A percentile compares a stretch with the other conserved stretches of the same genome.
Conservation (phyloP, 2,329 filamentous ascomycete genomes). For the Arthroderma uncinatum region DNA sequence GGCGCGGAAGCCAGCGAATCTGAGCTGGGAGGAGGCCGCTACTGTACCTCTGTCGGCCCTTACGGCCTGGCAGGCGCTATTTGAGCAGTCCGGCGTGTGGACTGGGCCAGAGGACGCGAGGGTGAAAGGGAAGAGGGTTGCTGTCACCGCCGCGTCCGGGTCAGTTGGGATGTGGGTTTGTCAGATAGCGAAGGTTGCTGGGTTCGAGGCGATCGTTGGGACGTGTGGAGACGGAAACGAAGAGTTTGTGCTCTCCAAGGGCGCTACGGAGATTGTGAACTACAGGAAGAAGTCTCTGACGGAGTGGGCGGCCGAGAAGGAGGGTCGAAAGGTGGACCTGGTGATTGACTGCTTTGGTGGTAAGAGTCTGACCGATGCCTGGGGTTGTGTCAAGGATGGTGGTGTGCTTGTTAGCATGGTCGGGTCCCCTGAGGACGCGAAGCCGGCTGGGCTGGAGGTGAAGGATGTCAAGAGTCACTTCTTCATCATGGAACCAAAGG, state of each 20-base stretch:
- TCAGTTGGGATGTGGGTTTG: slow-evolving; percentile 37
- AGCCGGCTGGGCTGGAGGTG: slow-evolving; percentile 19
- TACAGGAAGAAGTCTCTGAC: slow-evolving; percentile 22
- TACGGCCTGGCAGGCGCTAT: slow-evolving; percentile 37
- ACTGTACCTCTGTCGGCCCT: slow-evolving; percentile 29
- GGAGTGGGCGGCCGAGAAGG: slow-evolving; percentile 24
- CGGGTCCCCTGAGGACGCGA: slow-evolving; percentile 25
- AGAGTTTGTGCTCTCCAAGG: slow-evolving; percentile 31
- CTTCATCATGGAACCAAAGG: slow-evolving; percentile 33
- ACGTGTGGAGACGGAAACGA: slow-evolving; percentile 31
- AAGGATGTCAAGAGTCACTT: slow-evolving; percentile 28
- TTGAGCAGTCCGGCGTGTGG: slow-evolving; percentile 26
- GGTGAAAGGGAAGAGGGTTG: slow-evolving; percentile 27
- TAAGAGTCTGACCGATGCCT: slow-evolving; percentile 32
- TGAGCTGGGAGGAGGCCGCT: slow-evolving; percentile 30
- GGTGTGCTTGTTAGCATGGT: slow-evolving; percentile 33
- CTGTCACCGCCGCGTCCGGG: slow-evolving; percentile 37
- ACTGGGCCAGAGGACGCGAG: slow-evolving; percentile 10
- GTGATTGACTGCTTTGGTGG: slow-evolving; percentile 38
- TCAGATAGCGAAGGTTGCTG: slow-evolving; percentile 21
- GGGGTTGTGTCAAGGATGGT: slow-evolving; percentile 31
- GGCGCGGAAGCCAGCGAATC: slow-evolving; percentile 24
- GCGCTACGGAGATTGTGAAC: slow-evolving; percentile 34
- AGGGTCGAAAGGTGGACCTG: slow-evolving; percentile 30
- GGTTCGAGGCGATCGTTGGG: slow-evolving; percentile 30